phyloP scores from a whole-genome alignment of 2,329 filamentous ascomycete genomes.

The Pyrenochaeta sp. region DNA sequence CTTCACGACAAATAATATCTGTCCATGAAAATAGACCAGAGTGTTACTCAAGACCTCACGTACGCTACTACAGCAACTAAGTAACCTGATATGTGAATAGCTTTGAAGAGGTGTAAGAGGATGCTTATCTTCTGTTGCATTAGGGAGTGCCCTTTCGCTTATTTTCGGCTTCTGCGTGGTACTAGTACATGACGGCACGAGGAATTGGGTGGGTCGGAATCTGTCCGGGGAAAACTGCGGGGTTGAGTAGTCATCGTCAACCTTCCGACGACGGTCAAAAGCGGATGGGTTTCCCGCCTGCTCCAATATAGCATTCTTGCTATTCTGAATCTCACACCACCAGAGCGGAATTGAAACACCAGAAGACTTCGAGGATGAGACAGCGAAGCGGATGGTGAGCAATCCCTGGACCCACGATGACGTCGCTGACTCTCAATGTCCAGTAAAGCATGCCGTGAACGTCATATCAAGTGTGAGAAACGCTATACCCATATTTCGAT shows the following conservation, averaged over 20 bases:
- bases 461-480: slow-evolving; percentile 40
- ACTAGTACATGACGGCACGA: too few relatives aligned
- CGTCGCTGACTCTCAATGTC: slow-evolving; percentile 15
- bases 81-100: too few relatives aligned
- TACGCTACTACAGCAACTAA: too few relatives aligned
- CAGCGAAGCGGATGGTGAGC: slow-evolving; percentile 40
- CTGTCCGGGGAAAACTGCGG: slow-evolving; percentile 5
- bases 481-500: background rate
- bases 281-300: slow-evolving; percentile 10
- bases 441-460: slow-evolving; percentile 41
- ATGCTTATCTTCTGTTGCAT: too few relatives aligned
- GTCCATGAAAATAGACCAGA: too few relatives aligned
- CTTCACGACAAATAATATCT: too few relatives aligned
- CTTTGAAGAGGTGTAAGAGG: too few relatives aligned
- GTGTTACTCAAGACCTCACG: too few relatives aligned
- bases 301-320: slow-evolving; percentile 4
- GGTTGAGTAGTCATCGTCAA: background rate
- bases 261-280: slow-evolving; percentile 1
- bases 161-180: too few relatives aligned
- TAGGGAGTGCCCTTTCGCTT: too few relatives aligned
- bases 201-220: background rate
- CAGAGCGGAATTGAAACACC: background rate
- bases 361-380: slow-evolving; percentile 23
- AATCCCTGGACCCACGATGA: slow-evolving; percentile 6
- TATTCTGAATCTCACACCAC: slow-evolving; percentile 1